Percentiles rank a stretch among this genome's conserved stretches.
phyloP scores from a whole-genome alignment of 1,284 basidiomycete species.

The Mycocalia duriaeana region DNA sequence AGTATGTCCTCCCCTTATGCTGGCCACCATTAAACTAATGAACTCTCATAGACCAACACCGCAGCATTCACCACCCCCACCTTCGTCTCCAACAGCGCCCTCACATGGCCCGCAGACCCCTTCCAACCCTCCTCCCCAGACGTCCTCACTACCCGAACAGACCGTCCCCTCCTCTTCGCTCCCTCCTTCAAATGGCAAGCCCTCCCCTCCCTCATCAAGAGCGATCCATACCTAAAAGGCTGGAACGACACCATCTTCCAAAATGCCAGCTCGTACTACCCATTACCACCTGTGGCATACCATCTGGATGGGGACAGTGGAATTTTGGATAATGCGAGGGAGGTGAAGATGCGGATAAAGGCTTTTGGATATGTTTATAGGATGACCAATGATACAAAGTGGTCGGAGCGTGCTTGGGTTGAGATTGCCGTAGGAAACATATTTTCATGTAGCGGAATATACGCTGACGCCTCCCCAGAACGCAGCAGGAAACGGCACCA shows the following conservation, averaged over 20 bases:
- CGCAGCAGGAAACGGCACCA: constrained; percentile 60
- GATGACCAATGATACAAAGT: constrained; percentile 86
- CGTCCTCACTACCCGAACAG: constrained; percentile 60
- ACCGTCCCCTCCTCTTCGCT: constrained; percentile 90
- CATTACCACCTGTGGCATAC: constrained; percentile 65
- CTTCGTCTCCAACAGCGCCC: constrained; percentile 44
- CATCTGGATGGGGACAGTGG: constrained; percentile 81
- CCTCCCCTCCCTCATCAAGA: constrained; percentile 74
- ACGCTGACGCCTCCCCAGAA: constrained; percentile 38
- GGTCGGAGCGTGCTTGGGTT: constrained; percentile 79
- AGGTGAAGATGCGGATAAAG: constrained; percentile 88
- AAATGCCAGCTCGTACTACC: constrained; percentile 78
- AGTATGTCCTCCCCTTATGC: constrained; percentile 41
- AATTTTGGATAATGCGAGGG: constrained; percentile 88
- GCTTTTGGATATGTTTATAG: constrained; percentile 89
- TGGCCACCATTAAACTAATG: constrained; percentile 4
- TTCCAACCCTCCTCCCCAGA: constrained; percentile 60
- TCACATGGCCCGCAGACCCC: constrained; percentile 75
- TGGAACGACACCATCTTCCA: constrained; percentile 93
- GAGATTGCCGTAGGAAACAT: constrained; percentile 67
- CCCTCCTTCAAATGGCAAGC: constrained; percentile 90
- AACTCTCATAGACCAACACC: constrained; percentile 61
- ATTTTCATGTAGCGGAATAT: neutral
- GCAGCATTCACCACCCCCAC: constrained; percentile 77
- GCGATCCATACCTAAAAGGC: constrained; percentile 79